Evolutionary conservation across 2,329 filamentous ascomycete species (phyloP).

Genomic region (Xylaria sp.): DNA sequence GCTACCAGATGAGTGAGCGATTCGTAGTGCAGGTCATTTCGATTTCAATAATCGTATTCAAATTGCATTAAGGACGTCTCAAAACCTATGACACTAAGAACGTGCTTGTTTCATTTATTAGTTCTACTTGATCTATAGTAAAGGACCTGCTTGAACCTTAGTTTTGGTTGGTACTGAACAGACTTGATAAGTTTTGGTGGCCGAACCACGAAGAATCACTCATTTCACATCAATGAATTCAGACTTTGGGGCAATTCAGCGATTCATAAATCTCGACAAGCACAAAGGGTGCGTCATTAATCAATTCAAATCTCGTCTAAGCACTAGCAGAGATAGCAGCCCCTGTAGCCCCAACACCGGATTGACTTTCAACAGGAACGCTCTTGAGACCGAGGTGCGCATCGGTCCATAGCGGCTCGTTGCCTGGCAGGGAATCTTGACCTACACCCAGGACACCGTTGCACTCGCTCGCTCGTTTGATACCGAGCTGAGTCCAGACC

Average conservation of each 20-base stretch:
- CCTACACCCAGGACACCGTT: conserved; percentile 95
- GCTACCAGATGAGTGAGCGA: background rate
- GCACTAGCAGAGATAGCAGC: conserved; percentile 6
- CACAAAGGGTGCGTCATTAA: background rate
- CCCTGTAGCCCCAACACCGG: conserved; percentile 1
- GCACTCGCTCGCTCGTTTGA: conserved; percentile 95
- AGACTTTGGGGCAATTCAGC: background rate
- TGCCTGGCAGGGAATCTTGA: conserved; percentile 85
- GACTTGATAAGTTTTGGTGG: background rate
- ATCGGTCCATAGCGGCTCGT: conserved; percentile 83
- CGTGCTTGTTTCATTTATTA: background rate
- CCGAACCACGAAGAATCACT: background rate
- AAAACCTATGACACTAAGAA: background rate
- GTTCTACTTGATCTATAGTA: background rate
- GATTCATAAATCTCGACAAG: background rate
- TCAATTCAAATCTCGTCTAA: conserved; percentile 10
- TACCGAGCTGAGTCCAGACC: conserved; percentile 87
- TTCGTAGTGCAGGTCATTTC: background rate
- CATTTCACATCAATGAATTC: background rate
- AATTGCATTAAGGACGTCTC: background rate
- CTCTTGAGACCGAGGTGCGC: conserved; percentile 56
- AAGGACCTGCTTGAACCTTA: background rate
- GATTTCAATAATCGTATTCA: background rate
- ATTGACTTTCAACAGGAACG: conserved; percentile 5
- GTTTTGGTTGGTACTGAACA: background rate